Evolutionary conservation across 2,329 filamentous ascomycete genomes (phyloP).

Genomic region (Pseudogymnoascus sp.): DNA sequence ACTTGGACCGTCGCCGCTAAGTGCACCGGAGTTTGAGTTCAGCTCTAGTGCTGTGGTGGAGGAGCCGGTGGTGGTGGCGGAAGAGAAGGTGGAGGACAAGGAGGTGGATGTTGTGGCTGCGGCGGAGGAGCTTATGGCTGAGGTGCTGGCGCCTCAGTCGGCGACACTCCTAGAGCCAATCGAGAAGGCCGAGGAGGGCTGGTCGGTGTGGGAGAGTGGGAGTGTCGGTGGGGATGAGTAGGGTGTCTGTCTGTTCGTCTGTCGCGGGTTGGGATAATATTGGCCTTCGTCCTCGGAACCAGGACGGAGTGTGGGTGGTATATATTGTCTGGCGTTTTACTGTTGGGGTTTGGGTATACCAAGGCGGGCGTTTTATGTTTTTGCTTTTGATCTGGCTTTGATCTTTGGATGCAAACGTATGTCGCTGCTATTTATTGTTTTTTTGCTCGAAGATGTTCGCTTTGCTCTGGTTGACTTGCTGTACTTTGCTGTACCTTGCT

Average conservation of each 20-base stretch:
- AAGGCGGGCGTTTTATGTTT: background rate
- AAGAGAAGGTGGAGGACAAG: constrained; percentile 15
- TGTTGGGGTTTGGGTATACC: constrained; percentile 1
- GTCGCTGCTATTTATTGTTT: background rate
- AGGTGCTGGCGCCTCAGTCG: constrained; percentile 30
- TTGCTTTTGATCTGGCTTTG: background rate
- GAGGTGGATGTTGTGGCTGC: constrained; percentile 25
- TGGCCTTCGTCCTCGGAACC: background rate
- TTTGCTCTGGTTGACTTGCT: background rate
- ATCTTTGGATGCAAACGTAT: background rate
- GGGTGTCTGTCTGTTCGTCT: background rate
- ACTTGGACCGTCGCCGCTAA: constrained; percentile 17
- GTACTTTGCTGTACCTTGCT: background rate
- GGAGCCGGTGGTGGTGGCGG: constrained; percentile 14
- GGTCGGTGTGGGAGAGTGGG: constrained; percentile 65
- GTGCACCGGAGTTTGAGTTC: constrained; percentile 2
- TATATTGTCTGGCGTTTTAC: background rate
- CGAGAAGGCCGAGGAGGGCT: constrained; percentile 50
- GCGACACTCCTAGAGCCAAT: constrained; percentile 46
- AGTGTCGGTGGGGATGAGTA: constrained; percentile 49
- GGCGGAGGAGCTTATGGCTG: constrained; percentile 32
- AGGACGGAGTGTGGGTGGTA: background rate
- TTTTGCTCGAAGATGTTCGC: background rate
- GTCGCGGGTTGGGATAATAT: background rate
- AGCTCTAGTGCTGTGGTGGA: constrained; percentile 12